These are phyloP conservation scores for Amphirosellinia nigrospora DNA, from an alignment of 495 filamentous ascomycete species.

Conservation along the genomic window DNA sequence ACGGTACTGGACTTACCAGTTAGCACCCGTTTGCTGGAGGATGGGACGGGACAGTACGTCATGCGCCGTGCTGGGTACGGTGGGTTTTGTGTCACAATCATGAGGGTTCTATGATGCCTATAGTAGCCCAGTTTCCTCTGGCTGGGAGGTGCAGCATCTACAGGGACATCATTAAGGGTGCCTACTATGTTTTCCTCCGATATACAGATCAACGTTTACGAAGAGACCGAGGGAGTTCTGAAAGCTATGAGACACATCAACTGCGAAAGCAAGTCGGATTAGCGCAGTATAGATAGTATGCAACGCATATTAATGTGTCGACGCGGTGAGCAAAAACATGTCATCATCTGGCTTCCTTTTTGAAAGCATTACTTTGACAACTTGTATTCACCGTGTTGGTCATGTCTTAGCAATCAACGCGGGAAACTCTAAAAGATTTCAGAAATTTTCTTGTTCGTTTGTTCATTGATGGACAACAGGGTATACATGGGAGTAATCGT, in stretches of 20 bases:
- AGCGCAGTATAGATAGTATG: not conserved
- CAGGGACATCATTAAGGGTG: not conserved
- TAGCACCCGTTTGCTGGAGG: not conserved
- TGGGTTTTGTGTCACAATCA: not conserved
- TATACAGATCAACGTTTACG: not conserved
- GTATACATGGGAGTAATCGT: slow-evolving; percentile 11
- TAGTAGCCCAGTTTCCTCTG: not conserved
- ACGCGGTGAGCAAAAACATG: not conserved
- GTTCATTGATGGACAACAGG: slow-evolving; percentile 39
- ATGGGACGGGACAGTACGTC: not conserved
- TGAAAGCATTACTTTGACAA: not conserved
- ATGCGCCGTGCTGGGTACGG: not conserved
- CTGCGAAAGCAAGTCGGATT: too few species aligned
- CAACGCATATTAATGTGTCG: not conserved
- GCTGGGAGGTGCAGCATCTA: not conserved
- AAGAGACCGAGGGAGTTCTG: not conserved
- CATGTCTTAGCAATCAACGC: not conserved
- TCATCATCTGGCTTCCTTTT: not conserved
- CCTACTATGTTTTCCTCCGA: not conserved
- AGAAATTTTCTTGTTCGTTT: slow-evolving; percentile 25
- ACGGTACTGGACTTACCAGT: not conserved
- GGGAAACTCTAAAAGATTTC: not conserved
- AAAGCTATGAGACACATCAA: not conserved
- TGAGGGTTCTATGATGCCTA: not conserved
- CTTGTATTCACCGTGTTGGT: not conserved